Base-by-base conservation (phyloP, 306 rosid genomes). In the Comarum palustre region DNA sequence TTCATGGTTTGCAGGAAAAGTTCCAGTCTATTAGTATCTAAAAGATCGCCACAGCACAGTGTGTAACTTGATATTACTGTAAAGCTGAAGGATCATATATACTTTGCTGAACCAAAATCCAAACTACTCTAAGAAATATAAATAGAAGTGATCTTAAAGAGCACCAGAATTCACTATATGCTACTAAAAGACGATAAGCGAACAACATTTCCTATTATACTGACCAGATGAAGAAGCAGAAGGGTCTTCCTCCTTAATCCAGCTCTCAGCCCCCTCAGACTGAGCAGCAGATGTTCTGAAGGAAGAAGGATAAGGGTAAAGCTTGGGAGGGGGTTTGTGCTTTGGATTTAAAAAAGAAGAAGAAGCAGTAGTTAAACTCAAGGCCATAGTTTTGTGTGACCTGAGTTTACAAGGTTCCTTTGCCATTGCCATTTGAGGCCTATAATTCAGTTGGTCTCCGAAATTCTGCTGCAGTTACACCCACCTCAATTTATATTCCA, bases 261-360 rank as follows among this genome's bases (percentile, higher is more conserved):
- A 82, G 57, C 84, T 66, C 63, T 85, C 90, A 51, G 92, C 55
- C 14, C 84, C 80, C 69, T 85, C 91, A 10, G 98, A 84, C 69
- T 77, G 92, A 68, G 88, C 88, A 76, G 90, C 87, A 76, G 52
- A n/a, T 22, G 82, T 82, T 82, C 73, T 88, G 38, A 29, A 79
- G 72, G 85, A 73, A 65, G 87, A 80, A 6, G 71, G 47, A 79
- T 77, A 52, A 50, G 67, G 25, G 22, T 80, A 39, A 36, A 73
- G 62, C 81, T 82, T 90, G 69, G 82, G 36, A 48, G 29, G 78
- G 20, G 16, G 80, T 51, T 61, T 70, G 78, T 75, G 86, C 51
- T 86, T 90, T 20, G 66, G 76, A 41, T 67, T 43, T 25, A 54
- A 36, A 54, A 27, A 80, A 41, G 82, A 84, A 79, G 20, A 75